Evolutionary conservation across 805 yeast genomes (phyloP).

Genomic region (Kluyveromyces aestuarii): DNA sequence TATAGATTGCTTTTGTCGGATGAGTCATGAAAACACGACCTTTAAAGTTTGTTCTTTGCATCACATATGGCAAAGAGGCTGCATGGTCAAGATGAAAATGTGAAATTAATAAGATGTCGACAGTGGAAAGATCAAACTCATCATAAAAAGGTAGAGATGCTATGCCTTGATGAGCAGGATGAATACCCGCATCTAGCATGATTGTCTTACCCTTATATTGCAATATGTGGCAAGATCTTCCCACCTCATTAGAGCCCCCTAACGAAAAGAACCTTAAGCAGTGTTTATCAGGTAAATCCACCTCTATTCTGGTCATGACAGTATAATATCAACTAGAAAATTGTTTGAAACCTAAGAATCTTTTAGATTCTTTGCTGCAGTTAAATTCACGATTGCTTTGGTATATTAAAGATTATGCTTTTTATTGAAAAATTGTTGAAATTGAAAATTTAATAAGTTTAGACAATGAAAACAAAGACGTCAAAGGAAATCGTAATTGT

Average conservation of each 20-base stretch:
- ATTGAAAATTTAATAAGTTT: background rate
- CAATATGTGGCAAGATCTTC: conserved; percentile 88
- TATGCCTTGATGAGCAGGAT: conserved; percentile 87
- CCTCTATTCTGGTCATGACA: background rate
- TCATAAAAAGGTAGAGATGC: conserved; percentile 93
- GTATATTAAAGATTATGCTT: background rate
- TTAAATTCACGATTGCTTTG: background rate
- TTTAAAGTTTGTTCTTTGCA: conserved; percentile 91
- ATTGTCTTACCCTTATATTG: conserved; percentile 90
- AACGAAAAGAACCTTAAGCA: conserved; percentile 68
- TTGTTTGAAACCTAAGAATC: background rate
- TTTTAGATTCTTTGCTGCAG: background rate
- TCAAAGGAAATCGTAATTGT: background rate
- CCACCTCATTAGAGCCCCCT: conserved; percentile 99
- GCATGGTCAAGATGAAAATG: conserved; percentile 98
- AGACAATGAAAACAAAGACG: background rate
- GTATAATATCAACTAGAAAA: background rate
- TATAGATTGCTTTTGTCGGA: conserved; percentile 95
- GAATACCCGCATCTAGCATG: conserved; percentile 97
- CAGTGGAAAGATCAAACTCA: conserved; percentile 81
- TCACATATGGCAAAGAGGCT: conserved; percentile 93
- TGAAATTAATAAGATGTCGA: conserved; percentile 78
- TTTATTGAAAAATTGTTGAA: background rate
- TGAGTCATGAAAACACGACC: conserved; percentile 99
- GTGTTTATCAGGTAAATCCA: conserved; percentile 18